Evolutionary conservation across 768 basidiomycete species (phyloP), one percentile per base, ranked within the genome.

Genomic region (Suillus subaureus): DNA sequence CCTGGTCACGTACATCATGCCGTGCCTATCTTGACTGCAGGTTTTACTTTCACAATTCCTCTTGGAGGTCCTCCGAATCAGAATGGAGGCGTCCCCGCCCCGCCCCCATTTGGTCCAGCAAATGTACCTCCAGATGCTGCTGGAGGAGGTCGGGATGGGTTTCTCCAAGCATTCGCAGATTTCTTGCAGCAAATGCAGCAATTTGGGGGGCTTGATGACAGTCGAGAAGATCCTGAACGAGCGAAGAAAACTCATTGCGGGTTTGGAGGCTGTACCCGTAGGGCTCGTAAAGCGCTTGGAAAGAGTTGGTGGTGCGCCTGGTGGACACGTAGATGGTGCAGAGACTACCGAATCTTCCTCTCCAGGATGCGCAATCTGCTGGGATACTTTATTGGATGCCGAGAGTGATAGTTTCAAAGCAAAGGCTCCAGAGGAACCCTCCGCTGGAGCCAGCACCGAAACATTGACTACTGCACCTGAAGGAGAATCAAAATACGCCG

Each of bases 291-390:
- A 85, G 70, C 79, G 92, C 45, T 76, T 93, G 64, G 87, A 90
- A 70, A 81, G 85, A 61, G 71, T 82, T 6, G 78, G 78, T 2
- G 78, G 80, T 21, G 77, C 78, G 15, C 77, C 74, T 0, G 79
- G 80, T 9, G 77, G 72, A 0, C 77, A 77, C 6, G 56, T 61
- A 16, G 79, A 70, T 21, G 73, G 71, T 15, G 73, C 64, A 11
- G 70, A 70, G 8, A 78, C 71, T 26, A 75, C 80, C 0, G 83
- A 83, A 66, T 71, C 64, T 51, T 28, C 71, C 51, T 67, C 77
- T 2, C 82, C 85, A 16, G 79, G 78, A 13, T 93, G 91, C 71
- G 90, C 91, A 2, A 85, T 93, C 54, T 93, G 91, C 72, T 92
- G 89, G 90, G 91, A 93, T 69, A 79, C 79, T 39, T 70, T 92